Conservation (phyloP, 768 basidiomycete genomes). For the Imleria badia region DNA sequence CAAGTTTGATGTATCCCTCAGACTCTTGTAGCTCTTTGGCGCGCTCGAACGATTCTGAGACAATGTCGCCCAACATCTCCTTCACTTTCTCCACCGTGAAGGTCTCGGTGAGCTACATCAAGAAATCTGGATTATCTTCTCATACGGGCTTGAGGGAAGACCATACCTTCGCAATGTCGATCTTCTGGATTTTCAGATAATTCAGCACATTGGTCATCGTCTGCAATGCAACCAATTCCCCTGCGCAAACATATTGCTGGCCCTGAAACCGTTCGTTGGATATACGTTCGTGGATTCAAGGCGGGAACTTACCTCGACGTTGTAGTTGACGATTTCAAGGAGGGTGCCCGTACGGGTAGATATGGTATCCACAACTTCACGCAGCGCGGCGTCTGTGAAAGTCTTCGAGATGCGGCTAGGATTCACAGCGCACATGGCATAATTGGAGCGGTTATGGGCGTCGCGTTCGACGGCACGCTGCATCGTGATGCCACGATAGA, state of each 20-base stretch:
- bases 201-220: conserved; percentile 96
- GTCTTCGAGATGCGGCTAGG: conserved; percentile 92
- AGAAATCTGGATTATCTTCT: background rate
- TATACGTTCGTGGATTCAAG: background rate
- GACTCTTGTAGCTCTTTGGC: conserved; percentile 76
- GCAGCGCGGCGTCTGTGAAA: conserved; percentile 93
- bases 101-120: conserved; percentile 73
- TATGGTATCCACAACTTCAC: conserved; percentile 95
- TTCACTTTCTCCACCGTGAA: conserved; percentile 92
- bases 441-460: conserved; percentile 87
- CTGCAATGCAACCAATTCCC: conserved; percentile 90
- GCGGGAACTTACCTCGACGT: conserved; percentile 66
- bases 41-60: conserved; percentile 74
- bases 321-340: conserved; percentile 98
- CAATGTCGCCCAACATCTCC: conserved; percentile 92
- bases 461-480: conserved; percentile 99
- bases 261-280: conserved; percentile 51
- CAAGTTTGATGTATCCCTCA: conserved; percentile 90
- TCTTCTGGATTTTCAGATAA: conserved; percentile 94
- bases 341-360: conserved; percentile 72
- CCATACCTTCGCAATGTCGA: conserved; percentile 82
- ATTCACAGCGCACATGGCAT: conserved; percentile 99
- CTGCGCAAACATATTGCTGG: conserved; percentile 99
- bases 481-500: conserved; percentile 99
- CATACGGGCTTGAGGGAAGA: background rate